Base-by-base conservation (phyloP, 1,284 basidiomycete species). In the Sphagnurus paluster region DNA sequence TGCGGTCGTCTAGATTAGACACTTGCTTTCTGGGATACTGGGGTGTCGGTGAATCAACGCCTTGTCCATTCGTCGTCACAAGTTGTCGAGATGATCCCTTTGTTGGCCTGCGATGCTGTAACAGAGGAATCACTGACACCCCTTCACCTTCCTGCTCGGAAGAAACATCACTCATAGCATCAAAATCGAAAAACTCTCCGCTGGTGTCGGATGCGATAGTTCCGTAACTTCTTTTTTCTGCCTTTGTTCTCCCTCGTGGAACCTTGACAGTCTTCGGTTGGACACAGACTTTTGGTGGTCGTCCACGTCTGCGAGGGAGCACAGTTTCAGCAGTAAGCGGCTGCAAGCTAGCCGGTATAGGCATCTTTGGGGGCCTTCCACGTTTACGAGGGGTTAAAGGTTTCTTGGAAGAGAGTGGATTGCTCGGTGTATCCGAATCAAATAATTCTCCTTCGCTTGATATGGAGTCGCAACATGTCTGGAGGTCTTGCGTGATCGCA, bases 371-470 rank as follows among this genome's bases (percentile, higher is more conserved):
- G 26, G 56, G 52, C 36, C 52, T 41, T 13, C 49, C 44, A 11
- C 42, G 54, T 48, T 54, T 52, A 8, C 43, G 44, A 32, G 52
- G 41, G 37, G 46, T 41, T 46, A 35, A 53, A 53, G 25, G 56
- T 49, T n/a, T n/a, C n/a, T n/a, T n/a, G n/a, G n/a, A n/a, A n/a
- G n/a, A n/a, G n/a, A n/a, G n/a, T 20, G 54, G 55, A 20, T 56
- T 56, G 25, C 6, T 26, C 6, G 6, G 25, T 26, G 55, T 57
- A 26, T 59, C 59, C 29, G 66, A 58, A 39, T 69, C 60, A 36
- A 69, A 67, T 14, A 42, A 52, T 46, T 69, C 65, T n/a, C 64
- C 65, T 42, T 63, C 62, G 19, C 52, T 58, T n/a, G 43, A 35
- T 20, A 24, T 10, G 3, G 43, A 37, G 10, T n/a, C 21, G n/a